A percentile compares a stretch with the other conserved stretches of the same genome.
These are phyloP conservation scores for Eimeria sp. DNA, from an alignment of 169 alveolate genomes.

Conservation along the genomic window DNA sequence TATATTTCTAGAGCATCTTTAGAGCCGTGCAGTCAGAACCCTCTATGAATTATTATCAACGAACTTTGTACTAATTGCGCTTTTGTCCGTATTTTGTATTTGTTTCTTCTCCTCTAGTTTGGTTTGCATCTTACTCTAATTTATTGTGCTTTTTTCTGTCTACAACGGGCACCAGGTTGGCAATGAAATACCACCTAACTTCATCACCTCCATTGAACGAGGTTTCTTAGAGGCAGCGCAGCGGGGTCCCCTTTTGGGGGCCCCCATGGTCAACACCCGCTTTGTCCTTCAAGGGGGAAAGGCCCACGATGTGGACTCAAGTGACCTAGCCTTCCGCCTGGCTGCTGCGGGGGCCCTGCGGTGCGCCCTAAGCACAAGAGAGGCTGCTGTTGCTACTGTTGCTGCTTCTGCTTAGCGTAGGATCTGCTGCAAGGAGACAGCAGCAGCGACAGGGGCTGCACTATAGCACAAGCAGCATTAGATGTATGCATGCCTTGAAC, in stretches of 20 bases:
- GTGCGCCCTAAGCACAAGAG: slow-evolving; percentile 71
- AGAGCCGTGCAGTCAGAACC: no score
- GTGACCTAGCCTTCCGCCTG: slow-evolving; percentile 95
- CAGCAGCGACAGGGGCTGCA: background rate
- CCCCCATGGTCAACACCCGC: slow-evolving; percentile 95
- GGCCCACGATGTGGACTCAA: slow-evolving; percentile 97
- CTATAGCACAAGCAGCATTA: no score
- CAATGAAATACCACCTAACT: slow-evolving; percentile 96
- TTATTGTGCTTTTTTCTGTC: background rate
- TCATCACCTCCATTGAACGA: slow-evolving; percentile 96
- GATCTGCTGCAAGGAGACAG: no score
- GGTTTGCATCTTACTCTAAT: background rate
- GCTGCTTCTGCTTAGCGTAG: no score
- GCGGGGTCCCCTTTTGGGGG: slow-evolving; percentile 94
- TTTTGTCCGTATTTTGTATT: no score
- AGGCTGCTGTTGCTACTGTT: no score
- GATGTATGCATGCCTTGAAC: no score
- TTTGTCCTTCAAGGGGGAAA: slow-evolving; percentile 95
- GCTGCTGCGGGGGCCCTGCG: slow-evolving; percentile 95
- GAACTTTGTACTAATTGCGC: no score
- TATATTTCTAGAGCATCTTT: no score
- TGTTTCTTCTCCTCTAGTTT: no score
- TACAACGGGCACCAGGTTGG: slow-evolving; percentile 85
- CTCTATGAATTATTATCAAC: no score
- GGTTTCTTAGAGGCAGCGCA: slow-evolving; percentile 96